Percentiles rank a stretch among this genome's conserved stretches.
phyloP scores from a whole-genome alignment of 805 yeast species.

The Lipomyces chichibuensis region DNA sequence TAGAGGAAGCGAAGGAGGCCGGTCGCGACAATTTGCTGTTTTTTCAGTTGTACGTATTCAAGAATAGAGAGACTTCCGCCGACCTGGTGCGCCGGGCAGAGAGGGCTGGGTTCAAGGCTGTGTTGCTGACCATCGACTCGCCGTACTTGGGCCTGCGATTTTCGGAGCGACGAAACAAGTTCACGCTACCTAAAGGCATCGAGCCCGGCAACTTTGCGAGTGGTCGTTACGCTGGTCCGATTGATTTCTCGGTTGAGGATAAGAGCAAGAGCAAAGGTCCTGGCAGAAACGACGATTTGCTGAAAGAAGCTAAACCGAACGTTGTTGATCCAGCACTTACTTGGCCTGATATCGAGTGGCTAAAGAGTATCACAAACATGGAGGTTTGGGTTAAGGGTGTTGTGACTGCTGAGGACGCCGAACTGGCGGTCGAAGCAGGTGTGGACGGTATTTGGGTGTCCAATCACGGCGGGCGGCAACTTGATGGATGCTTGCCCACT shows the following conservation, averaged over 20 bases:
- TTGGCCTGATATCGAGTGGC: conserved; percentile 39
- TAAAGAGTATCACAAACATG: conserved; percentile 45
- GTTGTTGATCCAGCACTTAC: conserved; percentile 33
- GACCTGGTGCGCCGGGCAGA: conserved; percentile 38
- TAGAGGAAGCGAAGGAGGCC: conserved; percentile 34
- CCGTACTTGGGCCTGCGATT: conserved; percentile 60
- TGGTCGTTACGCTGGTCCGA: conserved; percentile 30
- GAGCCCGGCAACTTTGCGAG: conserved; percentile 39
- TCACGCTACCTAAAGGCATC: conserved; percentile 37
- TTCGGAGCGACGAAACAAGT: conserved; percentile 47
- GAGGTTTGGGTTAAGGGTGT: conserved; percentile 65
- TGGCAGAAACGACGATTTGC: conserved; percentile 20
- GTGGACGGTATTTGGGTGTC: conserved; percentile 67
- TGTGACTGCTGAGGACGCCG: conserved; percentile 67
- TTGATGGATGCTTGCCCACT: conserved; percentile 65
- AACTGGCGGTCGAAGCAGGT: conserved; percentile 60
- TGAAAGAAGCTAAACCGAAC: conserved; percentile 23
- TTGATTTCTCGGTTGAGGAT: conserved; percentile 29
- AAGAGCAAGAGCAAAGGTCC: conserved; percentile 29
- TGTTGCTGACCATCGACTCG: conserved; percentile 60
- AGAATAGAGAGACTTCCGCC: conserved; percentile 36
- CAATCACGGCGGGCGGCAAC: conserved; percentile 76
- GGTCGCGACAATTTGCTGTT: conserved; percentile 29
- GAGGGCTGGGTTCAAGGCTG: conserved; percentile 46
- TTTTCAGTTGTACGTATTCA: conserved; percentile 38